Evolutionary conservation across 352 stramenopile genomes (phyloP), one percentile per base, ranked within the genome.

Genomic region (Phytophthora multivora): DNA sequence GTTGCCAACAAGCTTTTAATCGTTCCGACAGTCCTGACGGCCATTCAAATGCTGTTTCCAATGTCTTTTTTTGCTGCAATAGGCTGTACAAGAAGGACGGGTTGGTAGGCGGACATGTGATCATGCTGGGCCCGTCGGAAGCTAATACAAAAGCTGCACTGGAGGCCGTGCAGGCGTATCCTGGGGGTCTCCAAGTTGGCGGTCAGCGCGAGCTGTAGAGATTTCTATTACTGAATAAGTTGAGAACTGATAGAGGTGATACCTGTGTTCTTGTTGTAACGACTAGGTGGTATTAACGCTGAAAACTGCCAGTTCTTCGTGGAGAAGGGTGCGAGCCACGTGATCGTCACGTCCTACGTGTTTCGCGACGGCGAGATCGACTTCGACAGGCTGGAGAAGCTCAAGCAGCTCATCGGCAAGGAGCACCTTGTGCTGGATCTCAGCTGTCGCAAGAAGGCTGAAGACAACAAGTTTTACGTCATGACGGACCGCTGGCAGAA

Each of bases 291-390:
- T 2, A 97, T 99, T 47, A 98, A 90, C 26, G 72, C 89, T n/a
- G 79, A 95, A 8, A 99, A 98, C 64, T 97, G 95, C 31, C 56
- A 77, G 23, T 87, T 97, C 66, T 99, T 97, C 77, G 75, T 99
- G 30, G 88, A 98, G 31, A 84, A 90, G 21, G 96, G 97, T 13
- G 97, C 97, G n/a, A 98, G 89, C 36, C 97, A 99, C 71, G 93
- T 99, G 18, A 99, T 99, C 69, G 95, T 99, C 46, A 99, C 97
- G 30, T 98, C 92, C 36, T 98, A 96, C 67, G 93, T 99, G 11
- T 99, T 99, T 72, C 81, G 90, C 16, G 83, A 97, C 43, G 95
- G 96, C 5, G 57, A 92, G 63, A 97, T 99, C 50, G 88, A 97
- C 68, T 91, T 82, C 56, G 73, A 87, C 13, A 71, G 80, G 15